Base-by-base conservation (phyloP, 2,329 filamentous ascomycete species). In the Trichoderma koningiopsis region DNA sequence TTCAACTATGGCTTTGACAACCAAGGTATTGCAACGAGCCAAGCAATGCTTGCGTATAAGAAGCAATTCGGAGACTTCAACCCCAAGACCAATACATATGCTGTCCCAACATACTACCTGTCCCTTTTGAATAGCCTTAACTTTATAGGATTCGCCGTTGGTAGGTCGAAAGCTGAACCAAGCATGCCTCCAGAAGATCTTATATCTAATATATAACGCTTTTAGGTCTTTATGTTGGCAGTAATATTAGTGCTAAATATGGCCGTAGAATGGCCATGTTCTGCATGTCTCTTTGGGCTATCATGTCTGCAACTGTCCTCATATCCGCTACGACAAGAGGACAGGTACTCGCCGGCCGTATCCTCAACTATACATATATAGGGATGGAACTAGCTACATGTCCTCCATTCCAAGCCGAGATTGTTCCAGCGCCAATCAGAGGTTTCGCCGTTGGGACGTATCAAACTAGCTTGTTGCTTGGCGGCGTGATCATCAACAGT, bases 1-100 rank as follows among this genome's bases (percentile, higher is more conserved):
- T 65, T 65, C 62, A 65, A 65, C 62, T 65, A 65, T 65, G 62
- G 62, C 22, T 65, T 65, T 27, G 62, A 65, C 11, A 65, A 65
- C 31, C 62, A 65, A 13, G 62, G 62, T 2, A 65, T 65, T 56
- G 62, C 62, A 22, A 65, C 62, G n/a, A 65, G 62, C 5, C 62
- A 65, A 43, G 62, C 62, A 19, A 65, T 65, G 62, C 49, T 27
- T 27, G 62, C 62, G 16, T 65, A 65, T 43, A 65, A 65, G 19
- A 65, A 65, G 62, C 62, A 65, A 33, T 65, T 65, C 10, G 62
- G 62, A 53, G 62, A 65, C 3, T 65, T 33, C 10, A 65, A 65
- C 35, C 62, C 62, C 22, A 43, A 56, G 35, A 56, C 62, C 16
- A 56, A 56, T 31, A 24, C 49, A 29, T 65, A 65, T 56, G 62